phyloP scores from a whole-genome alignment of 2,329 filamentous ascomycete species.

The Diaporthe citriasiana region DNA sequence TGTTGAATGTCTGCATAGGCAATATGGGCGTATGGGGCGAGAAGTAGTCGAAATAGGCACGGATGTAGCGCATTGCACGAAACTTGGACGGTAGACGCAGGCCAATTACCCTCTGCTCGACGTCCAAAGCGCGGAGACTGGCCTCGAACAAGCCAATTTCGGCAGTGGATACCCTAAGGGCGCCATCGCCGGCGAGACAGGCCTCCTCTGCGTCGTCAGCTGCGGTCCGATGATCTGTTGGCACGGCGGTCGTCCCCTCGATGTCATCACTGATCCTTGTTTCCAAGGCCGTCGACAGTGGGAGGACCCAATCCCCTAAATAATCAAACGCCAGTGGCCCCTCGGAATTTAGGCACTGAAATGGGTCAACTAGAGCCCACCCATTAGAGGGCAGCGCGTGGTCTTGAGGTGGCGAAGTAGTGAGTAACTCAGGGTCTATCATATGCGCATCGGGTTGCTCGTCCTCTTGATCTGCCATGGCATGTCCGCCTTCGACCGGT shows the following conservation, averaged over 20 bases:
- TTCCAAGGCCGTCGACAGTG: background rate
- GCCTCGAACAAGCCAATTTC: background rate
- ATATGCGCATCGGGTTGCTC: background rate
- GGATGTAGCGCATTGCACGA: background rate
- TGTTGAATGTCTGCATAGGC: background rate
- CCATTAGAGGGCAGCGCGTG: background rate
- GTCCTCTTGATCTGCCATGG: background rate
- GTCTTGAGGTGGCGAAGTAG: background rate
- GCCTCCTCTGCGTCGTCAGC: background rate
- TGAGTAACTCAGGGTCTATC: background rate
- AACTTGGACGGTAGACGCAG: background rate
- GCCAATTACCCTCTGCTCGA: background rate
- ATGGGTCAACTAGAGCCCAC: background rate
- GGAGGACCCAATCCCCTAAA: background rate
- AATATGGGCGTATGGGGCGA: background rate
- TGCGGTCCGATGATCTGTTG: background rate
- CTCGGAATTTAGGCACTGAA: background rate
- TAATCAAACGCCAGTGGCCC: background rate
- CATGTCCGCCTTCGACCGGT: background rate
- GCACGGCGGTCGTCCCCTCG: background rate
- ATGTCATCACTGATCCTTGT: background rate
- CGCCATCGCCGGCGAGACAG: background rate
- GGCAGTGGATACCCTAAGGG: background rate
- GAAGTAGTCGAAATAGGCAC: slow-evolving; percentile 1
- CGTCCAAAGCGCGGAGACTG: background rate